Conservation (phyloP, 176 grass and related monocot genomes). For the Eremochloa ophiuroides region DNA sequence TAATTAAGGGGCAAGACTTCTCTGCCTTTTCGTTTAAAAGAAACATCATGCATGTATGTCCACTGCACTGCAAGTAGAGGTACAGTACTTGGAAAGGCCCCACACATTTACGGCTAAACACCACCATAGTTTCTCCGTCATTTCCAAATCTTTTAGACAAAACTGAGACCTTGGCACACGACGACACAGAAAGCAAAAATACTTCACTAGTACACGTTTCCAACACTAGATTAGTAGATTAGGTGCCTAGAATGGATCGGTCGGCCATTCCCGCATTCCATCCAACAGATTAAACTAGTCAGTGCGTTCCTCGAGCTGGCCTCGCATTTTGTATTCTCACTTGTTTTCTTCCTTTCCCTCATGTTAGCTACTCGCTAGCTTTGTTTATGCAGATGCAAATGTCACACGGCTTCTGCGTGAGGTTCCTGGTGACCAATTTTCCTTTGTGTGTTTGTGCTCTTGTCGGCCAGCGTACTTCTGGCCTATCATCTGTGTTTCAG, state of each 20-base stretch:
- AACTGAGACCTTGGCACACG: constrained; percentile 23
- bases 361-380: background rate
- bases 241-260: background rate
- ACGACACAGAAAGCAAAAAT: background rate
- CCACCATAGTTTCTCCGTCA: background rate
- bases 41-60: no score
- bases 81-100: background rate
- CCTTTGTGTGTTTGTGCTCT: background rate
- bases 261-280: background rate
- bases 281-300: constrained; percentile 4
- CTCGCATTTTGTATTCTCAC: background rate
- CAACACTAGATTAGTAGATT: constrained; percentile 33
- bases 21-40: no score
- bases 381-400: constrained; percentile 25
- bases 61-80: no score
- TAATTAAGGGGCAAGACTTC: background rate
- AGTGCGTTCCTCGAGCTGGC: background rate
- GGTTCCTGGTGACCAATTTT: background rate
- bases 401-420: constrained; percentile 18
- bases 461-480: background rate
- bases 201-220: background rate
- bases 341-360: background rate
- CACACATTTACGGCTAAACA: constrained; percentile 9
- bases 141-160: constrained; percentile 7
- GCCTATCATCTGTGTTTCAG: background rate